These are phyloP conservation scores for Dryas integrifolia DNA, from an alignment of 331 rosid species.

Conservation along the genomic window DNA sequence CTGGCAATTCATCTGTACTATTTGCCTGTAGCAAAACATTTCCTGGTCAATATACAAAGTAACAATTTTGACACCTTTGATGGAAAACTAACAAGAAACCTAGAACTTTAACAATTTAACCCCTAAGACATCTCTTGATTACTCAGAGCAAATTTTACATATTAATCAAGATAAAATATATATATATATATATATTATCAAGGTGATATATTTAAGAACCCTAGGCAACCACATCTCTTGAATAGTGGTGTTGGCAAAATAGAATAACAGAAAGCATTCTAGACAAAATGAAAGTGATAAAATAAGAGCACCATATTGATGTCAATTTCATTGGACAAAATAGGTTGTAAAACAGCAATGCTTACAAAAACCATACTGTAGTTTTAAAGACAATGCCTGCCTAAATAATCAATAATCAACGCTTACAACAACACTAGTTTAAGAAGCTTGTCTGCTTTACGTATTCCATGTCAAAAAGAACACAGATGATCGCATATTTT, in stretches of 20 bases:
- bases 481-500: background rate
- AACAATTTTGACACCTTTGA: no score
- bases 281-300: background rate
- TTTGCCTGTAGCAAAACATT: constrained; percentile 63
- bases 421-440: background rate
- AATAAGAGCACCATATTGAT: background rate
- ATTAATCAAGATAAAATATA: no score
- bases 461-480: background rate
- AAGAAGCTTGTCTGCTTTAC: background rate
- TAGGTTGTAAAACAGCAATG: background rate
- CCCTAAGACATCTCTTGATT: no score
- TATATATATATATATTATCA: no score
- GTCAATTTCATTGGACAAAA: background rate
- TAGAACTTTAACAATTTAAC: no score
- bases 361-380: background rate
- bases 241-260: no score
- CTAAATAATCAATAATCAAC: background rate
- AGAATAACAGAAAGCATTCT: background rate
- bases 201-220: no score
- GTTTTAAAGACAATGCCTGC: background rate
- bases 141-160: no score
- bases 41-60: background rate
- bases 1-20: constrained; percentile 81
- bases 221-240: no score
- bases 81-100: background rate